A percentile compares a stretch with the other conserved stretches of the same genome.
Conservation (phyloP, 306 rosid species). For the Cicer cuneatum region DNA sequence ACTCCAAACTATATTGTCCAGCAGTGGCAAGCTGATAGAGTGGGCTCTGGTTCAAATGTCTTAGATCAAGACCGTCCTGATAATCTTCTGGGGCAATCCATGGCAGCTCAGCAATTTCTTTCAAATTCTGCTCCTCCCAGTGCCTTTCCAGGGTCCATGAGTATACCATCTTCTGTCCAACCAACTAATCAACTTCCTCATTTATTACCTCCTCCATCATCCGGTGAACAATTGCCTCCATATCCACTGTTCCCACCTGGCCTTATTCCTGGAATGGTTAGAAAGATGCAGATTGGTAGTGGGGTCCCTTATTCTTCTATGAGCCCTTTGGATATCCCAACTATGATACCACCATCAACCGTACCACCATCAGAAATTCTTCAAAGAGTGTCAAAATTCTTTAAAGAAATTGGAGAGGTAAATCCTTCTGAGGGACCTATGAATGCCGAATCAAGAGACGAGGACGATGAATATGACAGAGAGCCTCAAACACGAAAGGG, state of each 20-base stretch:
- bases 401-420: constrained; percentile 94
- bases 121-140: constrained; percentile 63
- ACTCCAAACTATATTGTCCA: constrained; percentile 54
- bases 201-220: constrained; percentile 61
- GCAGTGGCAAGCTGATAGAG: constrained; percentile 85
- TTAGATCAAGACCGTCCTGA: constrained; percentile 77
- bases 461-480: constrained; percentile 75
- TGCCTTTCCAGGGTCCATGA: constrained; percentile 69
- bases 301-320: constrained; percentile 94
- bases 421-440: constrained; percentile 94
- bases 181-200: constrained; percentile 67
- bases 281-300: constrained; percentile 97
- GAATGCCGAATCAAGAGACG: constrained; percentile 70
- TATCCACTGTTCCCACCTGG: constrained; percentile 98
- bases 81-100: constrained; percentile 64
- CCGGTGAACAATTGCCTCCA: constrained; percentile 80
- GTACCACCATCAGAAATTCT: constrained; percentile 81
- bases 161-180: constrained; percentile 74
- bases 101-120: constrained; percentile 70
- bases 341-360: constrained; percentile 79
- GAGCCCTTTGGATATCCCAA: constrained; percentile 97
- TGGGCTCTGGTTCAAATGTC: constrained; percentile 55
- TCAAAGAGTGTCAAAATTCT: constrained; percentile 83
- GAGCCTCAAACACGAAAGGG: constrained; percentile 72
- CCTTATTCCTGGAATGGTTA: constrained; percentile 97